Evolutionary conservation across 2,329 filamentous ascomycete species (phyloP).

Genomic region (Conoideocrella luteorostrata): DNA sequence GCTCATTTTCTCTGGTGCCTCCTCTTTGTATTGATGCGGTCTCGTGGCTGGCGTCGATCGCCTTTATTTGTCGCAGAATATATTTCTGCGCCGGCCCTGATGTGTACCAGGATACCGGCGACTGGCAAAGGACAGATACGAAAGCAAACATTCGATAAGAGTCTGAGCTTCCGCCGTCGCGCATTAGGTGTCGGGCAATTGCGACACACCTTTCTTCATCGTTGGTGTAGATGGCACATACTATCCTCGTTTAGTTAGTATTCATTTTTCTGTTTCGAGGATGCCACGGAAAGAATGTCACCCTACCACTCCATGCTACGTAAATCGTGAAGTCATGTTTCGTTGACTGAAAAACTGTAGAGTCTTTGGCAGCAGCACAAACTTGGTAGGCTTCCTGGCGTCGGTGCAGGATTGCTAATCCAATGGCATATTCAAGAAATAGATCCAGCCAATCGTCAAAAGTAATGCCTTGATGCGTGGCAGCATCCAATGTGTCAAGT

Average conservation of each 20-base stretch:
- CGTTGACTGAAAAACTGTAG: conserved; percentile 73
- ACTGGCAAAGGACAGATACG: conserved; percentile 69
- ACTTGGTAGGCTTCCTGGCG: conserved; percentile 70
- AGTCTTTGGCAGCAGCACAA: conserved; percentile 70
- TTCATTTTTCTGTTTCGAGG: not conserved
- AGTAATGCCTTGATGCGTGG: conserved; percentile 64
- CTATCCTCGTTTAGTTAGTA: conserved; percentile 33
- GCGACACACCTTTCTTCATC: conserved; percentile 71
- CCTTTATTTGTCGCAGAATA: conserved; percentile 84
- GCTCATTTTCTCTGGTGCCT: conserved; percentile 12
- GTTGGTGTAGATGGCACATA: conserved; percentile 74
- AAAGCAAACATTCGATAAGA: conserved; percentile 77
- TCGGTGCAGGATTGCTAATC: conserved; percentile 62
- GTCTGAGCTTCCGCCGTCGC: conserved; percentile 73
- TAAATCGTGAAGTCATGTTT: conserved; percentile 66
- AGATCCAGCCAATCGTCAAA: conserved; percentile 85
- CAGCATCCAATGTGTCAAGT: conserved; percentile 3
- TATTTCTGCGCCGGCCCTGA: conserved; percentile 83
- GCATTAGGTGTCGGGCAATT: conserved; percentile 77
- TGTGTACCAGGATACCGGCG: conserved; percentile 68
- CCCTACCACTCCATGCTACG: conserved; percentile 66
- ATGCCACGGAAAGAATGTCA: not conserved
- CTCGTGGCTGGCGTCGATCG: conserved; percentile 63
- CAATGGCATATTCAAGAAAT: conserved; percentile 80
- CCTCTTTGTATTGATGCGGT: conserved; percentile 26